Evolutionary conservation across 1,139 yeast genomes (phyloP).

Genomic region (Kodamaea plutei): DNA sequence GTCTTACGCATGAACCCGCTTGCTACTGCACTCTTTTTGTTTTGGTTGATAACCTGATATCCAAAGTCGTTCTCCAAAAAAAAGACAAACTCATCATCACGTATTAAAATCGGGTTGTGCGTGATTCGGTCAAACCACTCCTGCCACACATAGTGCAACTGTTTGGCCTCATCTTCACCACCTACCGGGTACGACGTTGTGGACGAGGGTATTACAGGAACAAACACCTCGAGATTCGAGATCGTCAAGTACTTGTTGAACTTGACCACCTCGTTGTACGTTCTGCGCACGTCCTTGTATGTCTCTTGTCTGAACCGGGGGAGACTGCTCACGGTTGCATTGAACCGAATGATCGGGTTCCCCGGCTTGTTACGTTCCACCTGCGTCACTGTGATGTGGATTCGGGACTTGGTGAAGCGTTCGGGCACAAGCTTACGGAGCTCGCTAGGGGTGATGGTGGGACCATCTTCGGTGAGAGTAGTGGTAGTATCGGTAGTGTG

Average conservation of each 20-base stretch:
- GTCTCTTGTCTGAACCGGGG: slow-evolving; percentile 71
- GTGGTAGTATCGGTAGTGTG: slow-evolving; percentile 1
- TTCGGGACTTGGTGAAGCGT: slow-evolving; percentile 36
- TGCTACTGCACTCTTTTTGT: slow-evolving; percentile 57
- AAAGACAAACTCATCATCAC: slow-evolving; percentile 85
- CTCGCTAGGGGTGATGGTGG: slow-evolving; percentile 32
- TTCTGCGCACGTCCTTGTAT: slow-evolving; percentile 75
- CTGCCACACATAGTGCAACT: slow-evolving; percentile 61
- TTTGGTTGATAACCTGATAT: slow-evolving; percentile 59
- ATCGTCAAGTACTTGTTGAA: slow-evolving; percentile 75
- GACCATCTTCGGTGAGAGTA: neutral
- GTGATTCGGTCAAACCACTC: slow-evolving; percentile 82
- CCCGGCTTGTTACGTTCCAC: slow-evolving; percentile 41
- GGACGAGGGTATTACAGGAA: slow-evolving; percentile 80
- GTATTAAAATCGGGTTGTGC: slow-evolving; percentile 67
- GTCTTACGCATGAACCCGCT: slow-evolving; percentile 87
- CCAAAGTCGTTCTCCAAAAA: slow-evolving; percentile 89
- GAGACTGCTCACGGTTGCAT: slow-evolving; percentile 45
- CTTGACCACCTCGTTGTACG: slow-evolving; percentile 71
- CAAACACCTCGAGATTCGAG: slow-evolving; percentile 87
- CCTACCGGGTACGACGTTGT: slow-evolving; percentile 76
- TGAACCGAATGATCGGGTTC: slow-evolving; percentile 43
- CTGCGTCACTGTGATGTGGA: slow-evolving; percentile 26
- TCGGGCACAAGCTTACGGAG: slow-evolving; percentile 49
- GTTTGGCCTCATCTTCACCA: slow-evolving; percentile 73